These are phyloP conservation scores for Tetradesmus obliquus DNA, from an alignment of 139 green algal genomes.

Conservation along the genomic window DNA sequence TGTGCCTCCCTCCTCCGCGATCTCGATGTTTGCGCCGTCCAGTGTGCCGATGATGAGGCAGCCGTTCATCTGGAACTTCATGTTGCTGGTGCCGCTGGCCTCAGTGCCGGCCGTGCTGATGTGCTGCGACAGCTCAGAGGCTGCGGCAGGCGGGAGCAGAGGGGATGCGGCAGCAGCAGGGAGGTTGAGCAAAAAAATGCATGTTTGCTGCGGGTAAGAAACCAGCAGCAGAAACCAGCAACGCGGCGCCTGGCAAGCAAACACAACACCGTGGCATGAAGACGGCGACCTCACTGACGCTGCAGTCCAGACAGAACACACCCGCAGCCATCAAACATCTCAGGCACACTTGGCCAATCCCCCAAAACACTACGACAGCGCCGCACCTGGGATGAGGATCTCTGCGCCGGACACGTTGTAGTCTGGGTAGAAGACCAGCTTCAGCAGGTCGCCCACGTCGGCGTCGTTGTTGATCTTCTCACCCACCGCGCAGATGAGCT, in stretches of 20 bases:
- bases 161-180: background rate
- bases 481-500: slow-evolving; percentile 81
- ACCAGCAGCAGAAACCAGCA: no score
- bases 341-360: no score
- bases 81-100: slow-evolving; percentile 96
- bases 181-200: background rate
- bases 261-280: no score
- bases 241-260: no score
- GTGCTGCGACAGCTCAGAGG: slow-evolving; percentile 88
- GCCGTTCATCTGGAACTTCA: slow-evolving; percentile 99
- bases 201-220: no score
- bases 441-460: slow-evolving; percentile 96
- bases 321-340: no score
- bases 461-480: slow-evolving; percentile 95
- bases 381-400: slow-evolving; percentile 54
- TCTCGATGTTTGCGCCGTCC: slow-evolving; percentile 99
- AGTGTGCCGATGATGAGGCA: slow-evolving; percentile 98
- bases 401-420: slow-evolving; percentile 90
- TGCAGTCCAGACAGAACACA: no score
- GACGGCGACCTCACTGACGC: no score
- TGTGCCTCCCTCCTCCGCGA: slow-evolving; percentile 87
- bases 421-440: slow-evolving; percentile 97
- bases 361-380: background rate
- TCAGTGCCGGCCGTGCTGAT: slow-evolving; percentile 95
- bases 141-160: slow-evolving; percentile 12